Percentiles rank a stretch among this genome's conserved stretches.
phyloP scores from a whole-genome alignment of 2,329 filamentous ascomycete genomes.

The Epichloe baconii region DNA sequence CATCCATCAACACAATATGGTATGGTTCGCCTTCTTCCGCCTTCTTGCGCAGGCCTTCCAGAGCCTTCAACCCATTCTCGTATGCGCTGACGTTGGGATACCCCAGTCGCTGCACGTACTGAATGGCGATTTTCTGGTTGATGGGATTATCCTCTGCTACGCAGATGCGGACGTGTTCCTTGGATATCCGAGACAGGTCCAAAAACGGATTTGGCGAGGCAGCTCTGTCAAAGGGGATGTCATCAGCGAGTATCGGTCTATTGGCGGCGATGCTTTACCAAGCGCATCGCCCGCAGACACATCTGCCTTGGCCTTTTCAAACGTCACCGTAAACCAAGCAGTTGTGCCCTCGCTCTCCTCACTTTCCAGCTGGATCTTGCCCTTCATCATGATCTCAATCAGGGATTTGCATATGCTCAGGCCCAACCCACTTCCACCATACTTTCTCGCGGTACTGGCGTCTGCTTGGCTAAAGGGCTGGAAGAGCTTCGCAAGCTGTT shows the following conservation, averaged over 20 bases:
- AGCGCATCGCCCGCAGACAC: constrained; percentile 43
- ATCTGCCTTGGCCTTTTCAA: constrained; percentile 63
- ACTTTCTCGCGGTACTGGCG: constrained; percentile 77
- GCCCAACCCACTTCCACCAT: constrained; percentile 81
- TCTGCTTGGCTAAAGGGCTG: constrained; percentile 89
- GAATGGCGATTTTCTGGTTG: constrained; percentile 87
- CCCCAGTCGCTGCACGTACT: constrained; percentile 75
- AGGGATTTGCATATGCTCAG: constrained; percentile 91
- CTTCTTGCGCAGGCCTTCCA: constrained; percentile 68
- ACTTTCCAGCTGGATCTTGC: constrained; percentile 71
- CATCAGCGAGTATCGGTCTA: constrained; percentile 21
- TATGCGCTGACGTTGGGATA: constrained; percentile 75
- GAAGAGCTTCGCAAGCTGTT: constrained; percentile 76
- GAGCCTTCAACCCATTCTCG: constrained; percentile 77
- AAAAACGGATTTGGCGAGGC: constrained; percentile 36
- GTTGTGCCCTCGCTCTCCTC: constrained; percentile 57
- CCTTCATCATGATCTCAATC: constrained; percentile 84
- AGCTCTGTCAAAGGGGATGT: constrained; percentile 24
- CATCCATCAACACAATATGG: constrained; percentile 88
- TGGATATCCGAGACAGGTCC: constrained; percentile 60
- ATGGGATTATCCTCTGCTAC: constrained; percentile 94
- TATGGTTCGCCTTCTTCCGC: constrained; percentile 63
- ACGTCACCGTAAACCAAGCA: constrained; percentile 69
- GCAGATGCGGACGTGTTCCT: constrained; percentile 71
- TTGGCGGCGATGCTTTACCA: constrained; percentile 21